Percentiles rank a stretch among this genome's conserved stretches.
phyloP scores from a whole-genome alignment of 2,329 filamentous ascomycete genomes.

The Bipolaris zeicola region DNA sequence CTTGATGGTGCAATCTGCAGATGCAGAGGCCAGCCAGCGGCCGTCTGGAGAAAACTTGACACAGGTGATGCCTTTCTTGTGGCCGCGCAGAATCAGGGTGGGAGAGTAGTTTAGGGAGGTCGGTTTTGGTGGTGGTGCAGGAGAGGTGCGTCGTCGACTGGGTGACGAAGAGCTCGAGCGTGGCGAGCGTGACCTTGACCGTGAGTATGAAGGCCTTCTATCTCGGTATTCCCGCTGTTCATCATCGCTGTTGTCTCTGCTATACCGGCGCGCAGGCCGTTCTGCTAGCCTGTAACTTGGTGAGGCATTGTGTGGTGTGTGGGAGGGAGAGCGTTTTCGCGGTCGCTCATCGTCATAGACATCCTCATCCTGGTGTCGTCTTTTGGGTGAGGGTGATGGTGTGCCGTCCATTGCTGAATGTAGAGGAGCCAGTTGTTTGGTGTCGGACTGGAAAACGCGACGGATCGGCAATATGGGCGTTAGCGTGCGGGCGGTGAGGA shows the following conservation, averaged over 20 bases:
- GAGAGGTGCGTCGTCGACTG: slow-evolving; percentile 37
- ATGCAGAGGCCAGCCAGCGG: slow-evolving; percentile 85
- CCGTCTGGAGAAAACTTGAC: slow-evolving; percentile 93
- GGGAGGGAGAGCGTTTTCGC: slow-evolving; percentile 42
- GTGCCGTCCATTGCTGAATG: slow-evolving; percentile 24
- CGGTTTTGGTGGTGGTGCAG: slow-evolving; percentile 55
- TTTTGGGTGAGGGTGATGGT: slow-evolving; percentile 36
- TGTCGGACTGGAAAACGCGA: slow-evolving; percentile 17
- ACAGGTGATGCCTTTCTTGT: slow-evolving; percentile 78
- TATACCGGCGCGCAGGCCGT: slow-evolving; percentile 45
- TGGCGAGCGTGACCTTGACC: slow-evolving; percentile 19
- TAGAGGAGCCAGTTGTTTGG: slow-evolving; percentile 1
- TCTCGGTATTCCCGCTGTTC: slow-evolving; percentile 36
- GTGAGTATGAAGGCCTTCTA: slow-evolving; percentile 26
- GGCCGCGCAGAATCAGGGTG: slow-evolving; percentile 74
- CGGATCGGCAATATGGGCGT: slow-evolving; percentile 13
- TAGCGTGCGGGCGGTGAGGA: slow-evolving; percentile 14
- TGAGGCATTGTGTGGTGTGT: slow-evolving; percentile 34
- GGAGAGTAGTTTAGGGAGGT: slow-evolving; percentile 69
- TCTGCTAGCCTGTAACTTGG: slow-evolving; percentile 40
- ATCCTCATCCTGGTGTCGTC: slow-evolving; percentile 37
- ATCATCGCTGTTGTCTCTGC: slow-evolving; percentile 41
- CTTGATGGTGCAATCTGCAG: slow-evolving; percentile 84
- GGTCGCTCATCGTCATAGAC: slow-evolving; percentile 36
- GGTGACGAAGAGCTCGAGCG: slow-evolving; percentile 25